phyloP scores from a whole-genome alignment of 139 green algal genomes.

The Desmodesmus armatus region DNA sequence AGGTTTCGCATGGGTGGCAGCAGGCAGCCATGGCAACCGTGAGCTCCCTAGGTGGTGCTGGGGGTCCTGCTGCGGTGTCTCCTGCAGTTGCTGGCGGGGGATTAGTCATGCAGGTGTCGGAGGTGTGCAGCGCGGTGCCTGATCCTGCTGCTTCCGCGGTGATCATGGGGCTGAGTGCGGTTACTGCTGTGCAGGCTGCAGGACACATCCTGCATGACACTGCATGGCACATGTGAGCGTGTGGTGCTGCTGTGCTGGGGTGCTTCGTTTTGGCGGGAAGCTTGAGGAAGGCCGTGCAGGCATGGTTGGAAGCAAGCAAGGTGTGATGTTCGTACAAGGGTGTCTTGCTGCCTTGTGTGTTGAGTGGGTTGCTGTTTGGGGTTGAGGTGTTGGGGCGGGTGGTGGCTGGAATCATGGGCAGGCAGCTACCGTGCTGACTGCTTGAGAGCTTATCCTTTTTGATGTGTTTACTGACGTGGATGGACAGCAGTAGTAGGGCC shows the following conservation, averaged over 20 bases:
- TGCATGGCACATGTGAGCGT: neutral
- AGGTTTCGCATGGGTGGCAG: neutral
- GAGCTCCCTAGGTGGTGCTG: neutral
- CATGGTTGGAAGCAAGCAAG: no score
- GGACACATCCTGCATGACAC: slow-evolving; percentile 16
- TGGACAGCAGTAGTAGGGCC: no score
- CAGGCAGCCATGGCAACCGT: neutral
- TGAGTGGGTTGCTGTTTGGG: no score
- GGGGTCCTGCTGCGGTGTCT: neutral
- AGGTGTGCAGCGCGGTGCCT: slow-evolving; percentile 1
- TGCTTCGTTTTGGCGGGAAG: no score
- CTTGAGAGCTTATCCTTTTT: no score
- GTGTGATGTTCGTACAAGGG: no score
- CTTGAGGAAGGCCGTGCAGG: no score
- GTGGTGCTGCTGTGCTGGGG: neutral
- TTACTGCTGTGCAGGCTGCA: slow-evolving; percentile 17
- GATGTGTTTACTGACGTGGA: no score
- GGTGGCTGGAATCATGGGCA: no score
- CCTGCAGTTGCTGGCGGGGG: neutral
- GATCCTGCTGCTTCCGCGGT: slow-evolving; percentile 30
- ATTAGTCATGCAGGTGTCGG: neutral
- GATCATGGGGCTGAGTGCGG: neutral
- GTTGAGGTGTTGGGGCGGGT: no score
- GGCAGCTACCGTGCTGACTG: no score
- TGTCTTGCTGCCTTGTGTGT: no score